Conservation (phyloP, 2,329 filamentous ascomycete species). For the Ophiosphaerella korrae region DNA sequence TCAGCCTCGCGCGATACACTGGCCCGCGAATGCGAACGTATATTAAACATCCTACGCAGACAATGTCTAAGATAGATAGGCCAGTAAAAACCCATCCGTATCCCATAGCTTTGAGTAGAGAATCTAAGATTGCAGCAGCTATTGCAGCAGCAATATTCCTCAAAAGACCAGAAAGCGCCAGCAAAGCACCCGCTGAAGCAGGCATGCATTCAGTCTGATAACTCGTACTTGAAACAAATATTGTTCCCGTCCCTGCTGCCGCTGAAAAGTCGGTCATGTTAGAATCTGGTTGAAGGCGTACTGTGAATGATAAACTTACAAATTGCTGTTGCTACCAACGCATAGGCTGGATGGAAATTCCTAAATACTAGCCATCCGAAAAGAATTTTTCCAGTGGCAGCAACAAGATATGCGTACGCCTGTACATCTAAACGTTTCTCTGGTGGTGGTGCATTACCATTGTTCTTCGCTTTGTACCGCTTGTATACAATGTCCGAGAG, state of each 20-base stretch:
- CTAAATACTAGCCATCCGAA: slow-evolving; percentile 46
- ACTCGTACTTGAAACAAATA: slow-evolving; percentile 47
- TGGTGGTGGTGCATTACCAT: slow-evolving; percentile 26
- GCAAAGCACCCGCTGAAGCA: slow-evolving; percentile 44
- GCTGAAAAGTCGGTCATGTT: slow-evolving; percentile 17
- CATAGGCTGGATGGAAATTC: slow-evolving; percentile 16
- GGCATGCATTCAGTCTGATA: slow-evolving; percentile 47
- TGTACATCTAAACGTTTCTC: slow-evolving; percentile 46
- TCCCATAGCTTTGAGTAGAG: slow-evolving; percentile 39
- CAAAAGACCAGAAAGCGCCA: slow-evolving; percentile 46
- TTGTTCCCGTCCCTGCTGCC: slow-evolving; percentile 47
- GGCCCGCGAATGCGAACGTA: slow-evolving; percentile 6
- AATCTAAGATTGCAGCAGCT: slow-evolving; percentile 40
- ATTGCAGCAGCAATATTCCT: slow-evolving; percentile 46
- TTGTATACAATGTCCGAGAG: slow-evolving; percentile 40
- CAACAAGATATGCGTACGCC: slow-evolving; percentile 44
- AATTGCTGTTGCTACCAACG: slow-evolving; percentile 36
- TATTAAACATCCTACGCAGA: slow-evolving; percentile 11
- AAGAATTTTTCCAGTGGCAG: slow-evolving; percentile 39
- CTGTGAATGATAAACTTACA: slow-evolving; percentile 8
- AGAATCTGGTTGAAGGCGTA: background rate
- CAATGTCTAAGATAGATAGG: slow-evolving; percentile 33
- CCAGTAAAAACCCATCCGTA: slow-evolving; percentile 48
- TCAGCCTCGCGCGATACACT: slow-evolving; percentile 2
- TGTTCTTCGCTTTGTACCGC: slow-evolving; percentile 12